Conservation (phyloP, 805 yeast species). For the Pichia nakasei region DNA sequence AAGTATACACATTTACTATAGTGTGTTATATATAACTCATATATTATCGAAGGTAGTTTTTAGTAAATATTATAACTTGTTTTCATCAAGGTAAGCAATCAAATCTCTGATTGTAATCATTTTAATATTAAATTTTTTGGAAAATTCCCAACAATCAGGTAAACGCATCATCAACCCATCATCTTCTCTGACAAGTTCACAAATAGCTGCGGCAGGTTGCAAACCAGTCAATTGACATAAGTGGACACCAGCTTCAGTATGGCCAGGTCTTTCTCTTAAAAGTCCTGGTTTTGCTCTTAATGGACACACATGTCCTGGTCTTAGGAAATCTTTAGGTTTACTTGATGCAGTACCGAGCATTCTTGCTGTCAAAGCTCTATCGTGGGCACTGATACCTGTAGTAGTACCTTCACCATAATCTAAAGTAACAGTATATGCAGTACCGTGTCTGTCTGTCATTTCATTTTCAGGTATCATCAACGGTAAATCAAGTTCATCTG, state of each 20-base stretch:
- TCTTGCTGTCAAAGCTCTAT: conserved; percentile 76
- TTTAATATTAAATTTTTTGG: conserved; percentile 52
- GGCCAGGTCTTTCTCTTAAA: conserved; percentile 77
- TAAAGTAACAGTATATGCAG: conserved; percentile 92
- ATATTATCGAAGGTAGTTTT: too few species aligned
- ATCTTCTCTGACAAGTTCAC: conserved; percentile 86
- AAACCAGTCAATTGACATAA: conserved; percentile 68
- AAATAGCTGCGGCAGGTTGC: conserved; percentile 82
- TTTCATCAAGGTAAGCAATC: conserved; percentile 40
- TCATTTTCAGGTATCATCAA: conserved; percentile 49
- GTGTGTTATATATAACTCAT: too few species aligned
- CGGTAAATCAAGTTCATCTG: conserved; percentile 74
- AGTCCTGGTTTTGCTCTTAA: conserved; percentile 86
- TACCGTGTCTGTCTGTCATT: conserved; percentile 79
- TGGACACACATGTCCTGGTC: conserved; percentile 94
- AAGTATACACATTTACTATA: too few species aligned
- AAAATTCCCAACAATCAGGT: conserved; percentile 72
- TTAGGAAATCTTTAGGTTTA: conserved; percentile 58
- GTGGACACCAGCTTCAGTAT: conserved; percentile 95
- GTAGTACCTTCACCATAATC: conserved; percentile 86
- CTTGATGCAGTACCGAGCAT: conserved; percentile 55
- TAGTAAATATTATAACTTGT: conserved; percentile 10
- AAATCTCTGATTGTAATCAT: conserved; percentile 73
- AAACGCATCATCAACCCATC: conserved; percentile 96
- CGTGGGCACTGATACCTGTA: conserved; percentile 94